These are phyloP conservation scores for Salisapilia sapeloensis DNA, from an alignment of 352 stramenopile species.

Conservation along the genomic window DNA sequence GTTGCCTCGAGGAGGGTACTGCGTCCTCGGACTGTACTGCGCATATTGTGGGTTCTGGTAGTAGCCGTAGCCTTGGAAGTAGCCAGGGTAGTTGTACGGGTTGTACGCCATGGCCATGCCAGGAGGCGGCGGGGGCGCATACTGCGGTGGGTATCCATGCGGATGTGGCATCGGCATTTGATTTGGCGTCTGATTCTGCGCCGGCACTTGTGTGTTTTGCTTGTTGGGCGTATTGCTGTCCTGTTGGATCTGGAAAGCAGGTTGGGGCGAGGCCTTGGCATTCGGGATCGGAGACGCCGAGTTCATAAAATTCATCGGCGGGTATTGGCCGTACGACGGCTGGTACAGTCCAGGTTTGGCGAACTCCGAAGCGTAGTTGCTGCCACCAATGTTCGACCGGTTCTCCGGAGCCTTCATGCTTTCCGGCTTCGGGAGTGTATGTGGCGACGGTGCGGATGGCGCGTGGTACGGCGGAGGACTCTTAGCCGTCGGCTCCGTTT, in stretches of 20 bases:
- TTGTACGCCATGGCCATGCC: conserved; percentile 81
- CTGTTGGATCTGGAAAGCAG: conserved; percentile 9
- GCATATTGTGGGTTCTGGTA: conserved; percentile 81
- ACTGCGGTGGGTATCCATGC: conserved; percentile 69
- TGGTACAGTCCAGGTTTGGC: conserved; percentile 47
- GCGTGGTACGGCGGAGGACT: conserved; percentile 44
- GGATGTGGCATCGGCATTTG: conserved; percentile 22
- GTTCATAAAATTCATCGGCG: conserved; percentile 56
- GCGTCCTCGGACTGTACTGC: conserved; percentile 73
- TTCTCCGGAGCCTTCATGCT: conserved; percentile 13
- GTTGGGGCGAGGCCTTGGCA: no score
- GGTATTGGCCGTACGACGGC: conserved; percentile 63
- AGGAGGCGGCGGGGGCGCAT: conserved; percentile 60
- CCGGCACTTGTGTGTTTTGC: conserved; percentile 6
- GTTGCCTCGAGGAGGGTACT: conserved; percentile 68
- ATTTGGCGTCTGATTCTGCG: conserved; percentile 10
- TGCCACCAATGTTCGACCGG: conserved; percentile 43
- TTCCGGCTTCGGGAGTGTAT: conserved; percentile 71
- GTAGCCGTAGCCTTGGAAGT: conserved; percentile 80
- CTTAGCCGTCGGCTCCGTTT: conserved; percentile 41
- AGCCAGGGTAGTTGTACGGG: conserved; percentile 74
- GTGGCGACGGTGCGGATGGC: conserved; percentile 65
- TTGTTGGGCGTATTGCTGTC: conserved; percentile 23
- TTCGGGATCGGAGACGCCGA: conserved; percentile 4
- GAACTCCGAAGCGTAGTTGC: conserved; percentile 34